Percentiles rank a stretch among this genome's conserved stretches.
Conservation (phyloP, 106 monocot species). For the Apostasia ramifera region DNA sequence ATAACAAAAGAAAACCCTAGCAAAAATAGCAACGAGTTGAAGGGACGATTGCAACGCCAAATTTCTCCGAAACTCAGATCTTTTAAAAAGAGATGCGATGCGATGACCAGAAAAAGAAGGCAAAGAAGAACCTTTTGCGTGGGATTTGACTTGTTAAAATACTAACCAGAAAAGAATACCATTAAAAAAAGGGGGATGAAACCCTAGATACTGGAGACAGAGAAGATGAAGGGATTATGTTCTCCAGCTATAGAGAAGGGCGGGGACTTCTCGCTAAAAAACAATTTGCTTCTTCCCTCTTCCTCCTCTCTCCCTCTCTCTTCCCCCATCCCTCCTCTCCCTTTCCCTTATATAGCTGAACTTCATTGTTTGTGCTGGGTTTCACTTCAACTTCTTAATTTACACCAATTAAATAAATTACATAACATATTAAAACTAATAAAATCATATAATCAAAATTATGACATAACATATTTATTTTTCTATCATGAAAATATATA, state of each 20-base stretch:
- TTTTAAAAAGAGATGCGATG: background rate
- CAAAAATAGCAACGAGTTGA: background rate
- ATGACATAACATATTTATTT: too few species aligned
- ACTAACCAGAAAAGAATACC: background rate
- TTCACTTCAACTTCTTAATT: too few species aligned
- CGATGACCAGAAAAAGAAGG: background rate
- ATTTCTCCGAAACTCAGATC: slow-evolving; percentile 1
- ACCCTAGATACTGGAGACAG: background rate
- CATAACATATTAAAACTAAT: too few species aligned
- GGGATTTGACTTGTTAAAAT: background rate
- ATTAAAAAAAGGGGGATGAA: background rate
- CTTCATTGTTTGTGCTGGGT: too few species aligned
- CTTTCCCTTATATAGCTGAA: too few species aligned
- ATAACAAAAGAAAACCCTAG: background rate
- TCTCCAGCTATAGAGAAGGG: slow-evolving; percentile 1
- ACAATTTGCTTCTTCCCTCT: too few species aligned
- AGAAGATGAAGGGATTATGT: background rate
- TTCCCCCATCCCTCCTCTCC: too few species aligned
- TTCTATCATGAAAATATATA: too few species aligned
- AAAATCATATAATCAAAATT: too few species aligned
- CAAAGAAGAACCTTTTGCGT: background rate
- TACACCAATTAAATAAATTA: too few species aligned
- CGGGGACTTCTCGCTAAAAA: background rate
- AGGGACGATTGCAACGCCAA: background rate
- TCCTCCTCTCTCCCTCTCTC: too few species aligned